Evolutionary conservation across 2,329 filamentous ascomycete genomes (phyloP), one percentile per base, ranked within the genome.

Genomic region (Diaporthe sp.): DNA sequence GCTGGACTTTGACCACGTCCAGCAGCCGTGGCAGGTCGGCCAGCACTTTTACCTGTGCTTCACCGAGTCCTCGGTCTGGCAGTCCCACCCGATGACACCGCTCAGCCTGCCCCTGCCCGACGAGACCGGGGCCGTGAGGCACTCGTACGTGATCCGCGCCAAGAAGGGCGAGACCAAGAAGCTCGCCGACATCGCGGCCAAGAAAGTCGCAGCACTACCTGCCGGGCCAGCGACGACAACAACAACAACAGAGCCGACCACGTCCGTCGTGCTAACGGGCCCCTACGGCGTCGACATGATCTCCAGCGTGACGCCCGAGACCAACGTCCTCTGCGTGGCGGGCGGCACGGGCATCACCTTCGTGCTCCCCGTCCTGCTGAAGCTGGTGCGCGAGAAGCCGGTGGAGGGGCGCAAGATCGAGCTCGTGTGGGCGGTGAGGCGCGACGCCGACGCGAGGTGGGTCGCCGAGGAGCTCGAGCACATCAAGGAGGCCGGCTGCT

Each of bases 21-120:
- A 93, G 69, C 86, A 87, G 37, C 81, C 88, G 0, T 94, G 92
- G 92, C 83, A 85, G 17, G 84, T 93, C 17, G 92, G 93, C 13
- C 91, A 94, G 81, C 93, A 94, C 79, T 94, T 93, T 81, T 94
- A 91, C 78, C 84, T 94, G 22, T 92, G 89, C 80, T 94, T 94
- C 78, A 85, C 91, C 0, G 88, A 92, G 75, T 84, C 90, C 42
- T 92, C 88, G 77, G 87, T 94, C 77, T 94, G 92, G 91, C 92
- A 94, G 81, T 91, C 91, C 0, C 93, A 94, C 78, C 93, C 93
- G 0, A 93, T 94, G 79, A 94, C 92, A 0, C 90, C 91, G 0
- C 84, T 91, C 12, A 91, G 88, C 71, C 80, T 88, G 0, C 91
- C 90, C 0, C 77, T 82, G 9, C 80, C 84, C 5, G 76, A 76